A percentile compares a stretch with the other conserved stretches of the same genome.
These are phyloP conservation scores for Aureobasidium sp. DNA, from an alignment of 2,329 filamentous ascomycete species.

Conservation along the genomic window DNA sequence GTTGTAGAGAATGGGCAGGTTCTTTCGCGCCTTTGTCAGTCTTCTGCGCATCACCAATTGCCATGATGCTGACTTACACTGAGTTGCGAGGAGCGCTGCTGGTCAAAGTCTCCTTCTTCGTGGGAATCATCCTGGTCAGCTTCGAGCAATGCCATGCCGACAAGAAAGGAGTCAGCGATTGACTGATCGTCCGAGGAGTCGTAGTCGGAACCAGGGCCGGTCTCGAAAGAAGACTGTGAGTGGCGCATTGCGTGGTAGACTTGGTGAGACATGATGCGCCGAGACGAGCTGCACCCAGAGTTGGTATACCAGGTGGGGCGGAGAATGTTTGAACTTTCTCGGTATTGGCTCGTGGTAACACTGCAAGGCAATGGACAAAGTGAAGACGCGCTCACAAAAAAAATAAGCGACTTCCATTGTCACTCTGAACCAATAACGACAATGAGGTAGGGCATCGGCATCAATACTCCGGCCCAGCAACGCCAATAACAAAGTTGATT, in stretches of 20 bases:
- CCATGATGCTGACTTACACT: not conserved
- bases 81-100: not conserved
- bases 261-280: not conserved
- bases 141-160: not conserved
- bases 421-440: not conserved
- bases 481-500: not conserved
- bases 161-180: not conserved
- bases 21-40: not conserved
- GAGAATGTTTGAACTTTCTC: not conserved
- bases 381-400: not conserved
- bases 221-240: not conserved
- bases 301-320: not conserved
- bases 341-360: not conserved
- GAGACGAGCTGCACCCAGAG: not conserved
- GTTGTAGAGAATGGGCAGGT: not conserved
- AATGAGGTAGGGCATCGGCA: not conserved
- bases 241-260: not conserved
- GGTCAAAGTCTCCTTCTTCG: not conserved
- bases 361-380: not conserved
- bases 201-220: not conserved
- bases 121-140: too few relatives aligned
- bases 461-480: not conserved
- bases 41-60: not conserved
- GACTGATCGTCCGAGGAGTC: not conserved
- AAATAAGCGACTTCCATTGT: too few relatives aligned